Conservation (phyloP, 192 early-diverging fungal species). For the Coemansia sp. region DNA sequence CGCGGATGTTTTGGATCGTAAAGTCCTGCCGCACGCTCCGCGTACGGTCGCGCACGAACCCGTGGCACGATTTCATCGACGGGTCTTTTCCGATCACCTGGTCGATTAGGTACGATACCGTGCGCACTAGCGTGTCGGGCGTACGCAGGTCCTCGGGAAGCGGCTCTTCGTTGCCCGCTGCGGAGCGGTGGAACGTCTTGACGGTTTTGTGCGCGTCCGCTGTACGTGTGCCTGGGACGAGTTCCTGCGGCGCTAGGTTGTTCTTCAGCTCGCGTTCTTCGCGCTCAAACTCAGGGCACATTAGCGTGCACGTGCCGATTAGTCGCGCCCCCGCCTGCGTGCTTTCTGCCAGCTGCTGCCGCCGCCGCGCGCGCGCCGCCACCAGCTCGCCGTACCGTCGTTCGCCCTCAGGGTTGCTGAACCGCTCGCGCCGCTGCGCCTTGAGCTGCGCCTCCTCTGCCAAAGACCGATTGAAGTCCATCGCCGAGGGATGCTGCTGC, state of each 20-base stretch:
- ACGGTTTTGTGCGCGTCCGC: conserved; percentile 71
- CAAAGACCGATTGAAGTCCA: conserved; percentile 28
- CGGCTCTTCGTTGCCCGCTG: conserved; percentile 80
- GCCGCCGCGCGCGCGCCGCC: conserved; percentile 57
- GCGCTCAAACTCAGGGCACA: conserved; percentile 89
- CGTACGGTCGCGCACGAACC: conserved; percentile 82
- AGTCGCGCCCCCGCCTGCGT: conserved; percentile 62
- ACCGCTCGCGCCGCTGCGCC: conserved; percentile 45
- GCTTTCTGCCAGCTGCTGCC: conserved; percentile 56
- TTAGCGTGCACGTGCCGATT: conserved; percentile 76
- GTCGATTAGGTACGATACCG: conserved; percentile 66
- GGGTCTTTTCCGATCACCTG: conserved; percentile 53
- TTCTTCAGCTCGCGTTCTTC: conserved; percentile 80
- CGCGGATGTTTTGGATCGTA: conserved; percentile 78
- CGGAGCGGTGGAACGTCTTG: conserved; percentile 80
- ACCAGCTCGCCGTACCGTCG: conserved; percentile 59
- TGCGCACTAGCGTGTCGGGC: conserved; percentile 61
- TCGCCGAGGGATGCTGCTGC: too few relatives aligned
- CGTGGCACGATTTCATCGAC: conserved; percentile 63
- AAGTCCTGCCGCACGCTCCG: conserved; percentile 85
- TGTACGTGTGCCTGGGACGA: conserved; percentile 57
- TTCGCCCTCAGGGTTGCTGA: conserved; percentile 39
- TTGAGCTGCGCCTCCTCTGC: conserved; percentile 43
- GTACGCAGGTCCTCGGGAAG: conserved; percentile 89
- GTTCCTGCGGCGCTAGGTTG: conserved; percentile 67